A percentile compares a stretch with the other conserved stretches of the same genome.
These are phyloP conservation scores for Larix sibirica DNA, from an alignment of 83 land plant genomes.

Conservation along the genomic window DNA sequence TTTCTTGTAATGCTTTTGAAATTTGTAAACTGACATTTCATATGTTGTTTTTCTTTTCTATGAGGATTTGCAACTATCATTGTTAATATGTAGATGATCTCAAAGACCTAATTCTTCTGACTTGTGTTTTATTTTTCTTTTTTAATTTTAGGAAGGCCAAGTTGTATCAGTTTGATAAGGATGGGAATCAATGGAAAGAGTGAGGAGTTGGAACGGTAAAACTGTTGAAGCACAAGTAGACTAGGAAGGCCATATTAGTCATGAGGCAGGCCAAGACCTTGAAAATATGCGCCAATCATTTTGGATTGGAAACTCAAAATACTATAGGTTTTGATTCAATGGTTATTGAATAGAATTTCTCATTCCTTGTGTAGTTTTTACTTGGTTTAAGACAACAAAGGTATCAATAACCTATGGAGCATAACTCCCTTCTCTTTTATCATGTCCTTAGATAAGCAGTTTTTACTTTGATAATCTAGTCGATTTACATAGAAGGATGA, in stretches of 20 bases:
- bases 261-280: constrained; percentile 89
- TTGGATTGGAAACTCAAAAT: constrained; percentile 7
- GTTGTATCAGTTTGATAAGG: constrained; percentile 79
- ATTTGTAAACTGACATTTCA: neutral
- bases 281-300: constrained; percentile 93
- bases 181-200: constrained; percentile 88
- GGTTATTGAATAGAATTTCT: neutral
- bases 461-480: neutral
- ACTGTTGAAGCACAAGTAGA: constrained; percentile 74
- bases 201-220: constrained; percentile 81
- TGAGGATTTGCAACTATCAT: neutral
- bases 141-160: constrained; percentile 67
- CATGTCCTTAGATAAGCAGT: neutral
- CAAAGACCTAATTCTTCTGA: too few relatives aligned
- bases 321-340: neutral
- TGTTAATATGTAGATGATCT: neutral
- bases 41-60: neutral
- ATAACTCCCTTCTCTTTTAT: too few relatives aligned
- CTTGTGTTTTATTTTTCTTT: neutral
- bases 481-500: neutral
- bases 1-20: neutral
- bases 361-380: too few relatives aligned
- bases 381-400: too few relatives aligned
- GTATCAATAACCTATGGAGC: too few relatives aligned
- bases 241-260: constrained; percentile 68